Conservation (phyloP, 805 yeast species). For the Nakazawaea molendinolei region DNA sequence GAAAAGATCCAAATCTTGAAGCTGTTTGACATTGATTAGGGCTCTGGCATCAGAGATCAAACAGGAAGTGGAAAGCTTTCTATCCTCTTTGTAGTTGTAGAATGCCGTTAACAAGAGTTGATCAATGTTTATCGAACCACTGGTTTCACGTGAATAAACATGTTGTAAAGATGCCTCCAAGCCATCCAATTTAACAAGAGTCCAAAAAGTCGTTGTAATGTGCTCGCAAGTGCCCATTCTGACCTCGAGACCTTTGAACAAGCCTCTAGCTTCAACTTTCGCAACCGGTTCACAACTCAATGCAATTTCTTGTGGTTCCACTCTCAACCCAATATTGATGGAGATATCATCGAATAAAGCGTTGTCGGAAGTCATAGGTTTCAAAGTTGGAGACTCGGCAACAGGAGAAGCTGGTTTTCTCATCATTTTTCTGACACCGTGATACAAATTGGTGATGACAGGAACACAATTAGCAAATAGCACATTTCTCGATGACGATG, state of each 20-base stretch:
- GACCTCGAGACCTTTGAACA: conserved; percentile 60
- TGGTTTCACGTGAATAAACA: conserved; percentile 81
- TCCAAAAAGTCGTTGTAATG: conserved; percentile 32
- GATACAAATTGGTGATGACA: conserved; percentile 52
- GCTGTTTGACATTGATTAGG: conserved; percentile 72
- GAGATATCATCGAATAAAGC: conserved; percentile 47
- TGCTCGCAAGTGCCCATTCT: conserved; percentile 45
- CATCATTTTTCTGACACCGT: conserved; percentile 43
- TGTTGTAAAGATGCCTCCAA: conserved; percentile 77
- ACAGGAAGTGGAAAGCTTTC: conserved; percentile 42
- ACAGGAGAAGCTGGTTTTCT: conserved; percentile 19
- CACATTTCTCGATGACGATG: conserved; percentile 67
- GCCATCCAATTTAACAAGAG: conserved; percentile 36
- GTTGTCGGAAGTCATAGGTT: background rate
- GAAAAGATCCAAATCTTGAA: conserved; percentile 81
- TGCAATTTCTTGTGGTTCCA: conserved; percentile 68
- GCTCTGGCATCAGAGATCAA: conserved; percentile 49
- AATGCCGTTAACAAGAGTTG: conserved; percentile 42
- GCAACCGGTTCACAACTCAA: conserved; percentile 93
- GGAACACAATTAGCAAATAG: conserved; percentile 76
- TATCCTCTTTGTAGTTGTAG: conserved; percentile 33
- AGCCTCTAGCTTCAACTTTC: conserved; percentile 80
- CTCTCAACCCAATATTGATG: conserved; percentile 51
- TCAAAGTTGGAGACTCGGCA: background rate
- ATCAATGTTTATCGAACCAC: conserved; percentile 58